Percentiles rank a stretch among this genome's conserved stretches.
These are phyloP conservation scores for Ceriops tagal DNA, from an alignment of 345 rosid species.

Conservation along the genomic window DNA sequence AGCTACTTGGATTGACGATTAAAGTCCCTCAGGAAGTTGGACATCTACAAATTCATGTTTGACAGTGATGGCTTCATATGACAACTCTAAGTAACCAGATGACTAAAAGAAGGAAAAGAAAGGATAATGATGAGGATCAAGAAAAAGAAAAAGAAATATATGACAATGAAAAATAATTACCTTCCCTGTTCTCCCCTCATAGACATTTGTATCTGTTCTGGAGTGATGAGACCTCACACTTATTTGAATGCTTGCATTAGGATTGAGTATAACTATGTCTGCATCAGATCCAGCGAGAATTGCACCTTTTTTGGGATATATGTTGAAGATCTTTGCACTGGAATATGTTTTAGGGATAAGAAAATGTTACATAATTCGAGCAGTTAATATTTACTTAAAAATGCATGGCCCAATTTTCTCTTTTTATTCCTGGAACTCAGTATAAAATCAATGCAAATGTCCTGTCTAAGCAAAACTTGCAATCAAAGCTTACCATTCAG, in stretches of 20 bases:
- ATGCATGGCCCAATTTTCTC: background rate
- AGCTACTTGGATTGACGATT: too few relatives aligned
- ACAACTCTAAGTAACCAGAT: too few relatives aligned
- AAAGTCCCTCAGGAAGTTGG: too few relatives aligned
- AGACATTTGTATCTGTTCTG: slow-evolving; percentile 80
- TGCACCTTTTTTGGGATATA: slow-evolving; percentile 94
- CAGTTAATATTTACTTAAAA: background rate
- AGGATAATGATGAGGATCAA: background rate
- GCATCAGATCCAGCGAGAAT: slow-evolving; percentile 94
- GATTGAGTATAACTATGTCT: slow-evolving; percentile 85
- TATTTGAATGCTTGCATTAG: slow-evolving; percentile 72
- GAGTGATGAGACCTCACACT: slow-evolving; percentile 78
- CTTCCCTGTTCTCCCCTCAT: slow-evolving; percentile 74
- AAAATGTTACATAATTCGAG: background rate
- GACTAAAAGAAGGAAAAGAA: too few relatives aligned
- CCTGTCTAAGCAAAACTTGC: background rate
- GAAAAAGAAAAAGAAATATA: background rate
- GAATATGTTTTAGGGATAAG: background rate
- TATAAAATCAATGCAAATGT: background rate
- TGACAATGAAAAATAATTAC: slow-evolving; percentile 31
- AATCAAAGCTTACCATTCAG: slow-evolving; percentile 56
- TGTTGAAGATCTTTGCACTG: slow-evolving; percentile 92
- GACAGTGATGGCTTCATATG: too few relatives aligned
- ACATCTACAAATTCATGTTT: too few relatives aligned
- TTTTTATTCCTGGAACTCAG: background rate